Conservation (phyloP, 257 asterid genomes). For the Forsythia viridissima region DNA sequence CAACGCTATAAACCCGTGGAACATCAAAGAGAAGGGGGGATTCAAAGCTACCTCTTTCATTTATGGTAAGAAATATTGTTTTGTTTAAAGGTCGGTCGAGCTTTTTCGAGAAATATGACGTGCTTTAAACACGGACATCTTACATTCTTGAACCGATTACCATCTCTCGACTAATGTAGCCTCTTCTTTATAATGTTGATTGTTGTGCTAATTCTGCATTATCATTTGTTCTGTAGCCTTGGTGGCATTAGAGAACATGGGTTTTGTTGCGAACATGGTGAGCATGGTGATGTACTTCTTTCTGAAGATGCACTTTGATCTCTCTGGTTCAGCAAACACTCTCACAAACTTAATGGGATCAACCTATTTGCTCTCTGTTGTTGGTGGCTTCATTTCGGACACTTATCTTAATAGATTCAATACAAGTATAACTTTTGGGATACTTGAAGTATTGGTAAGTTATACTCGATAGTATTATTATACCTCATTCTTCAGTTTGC, state of each 20-base stretch:
- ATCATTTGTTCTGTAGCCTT: constrained; percentile 32
- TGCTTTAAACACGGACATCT: not conserved
- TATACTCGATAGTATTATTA: not conserved
- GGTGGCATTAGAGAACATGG: constrained; percentile 65
- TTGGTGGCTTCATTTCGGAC: constrained; percentile 70
- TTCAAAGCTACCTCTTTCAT: constrained; percentile 19
- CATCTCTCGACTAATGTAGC: not conserved
- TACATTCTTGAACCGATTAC: not conserved
- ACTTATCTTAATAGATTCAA: constrained; percentile 57
- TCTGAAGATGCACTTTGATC: constrained; percentile 61
- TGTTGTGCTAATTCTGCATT: not conserved
- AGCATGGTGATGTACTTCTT: constrained; percentile 67
- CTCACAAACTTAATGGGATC: constrained; percentile 71
- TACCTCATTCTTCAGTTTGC: not conserved
- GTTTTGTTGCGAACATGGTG: constrained; percentile 57
- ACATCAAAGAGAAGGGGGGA: constrained; percentile 24
- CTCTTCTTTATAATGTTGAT: not conserved
- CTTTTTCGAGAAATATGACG: not conserved
- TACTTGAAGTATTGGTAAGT: constrained; percentile 50
- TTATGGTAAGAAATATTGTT: constrained; percentile 20
- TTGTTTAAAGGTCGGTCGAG: not conserved
- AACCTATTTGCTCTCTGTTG: constrained; percentile 51
- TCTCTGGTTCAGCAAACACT: constrained; percentile 57
- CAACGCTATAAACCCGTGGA: not conserved
- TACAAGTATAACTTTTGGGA: constrained; percentile 49